Percentiles rank a stretch among this genome's conserved stretches.
Evolutionary conservation across 257 asterid genomes (phyloP).

Genomic region (Marsdenia floribunda): DNA sequence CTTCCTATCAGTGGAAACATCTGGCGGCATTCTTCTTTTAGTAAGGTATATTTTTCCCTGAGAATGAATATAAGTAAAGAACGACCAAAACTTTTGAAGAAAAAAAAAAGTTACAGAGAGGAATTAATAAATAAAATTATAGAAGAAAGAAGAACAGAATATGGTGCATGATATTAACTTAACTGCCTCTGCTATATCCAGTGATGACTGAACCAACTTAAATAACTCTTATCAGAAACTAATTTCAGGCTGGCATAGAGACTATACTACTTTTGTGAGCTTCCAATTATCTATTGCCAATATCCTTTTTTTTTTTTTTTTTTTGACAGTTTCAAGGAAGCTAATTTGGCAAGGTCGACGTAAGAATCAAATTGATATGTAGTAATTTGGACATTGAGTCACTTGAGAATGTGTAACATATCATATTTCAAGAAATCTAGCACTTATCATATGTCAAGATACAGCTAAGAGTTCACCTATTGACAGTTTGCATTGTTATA

Average conservation of each 20-base stretch:
- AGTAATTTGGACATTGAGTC: not conserved
- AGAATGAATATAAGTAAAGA: constrained; percentile 22
- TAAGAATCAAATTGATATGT: not conserved
- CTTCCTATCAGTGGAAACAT: constrained; percentile 93
- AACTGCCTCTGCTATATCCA: not conserved
- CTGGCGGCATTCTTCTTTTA: constrained; percentile 74
- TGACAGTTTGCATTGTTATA: too few species aligned
- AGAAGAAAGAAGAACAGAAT: not conserved
- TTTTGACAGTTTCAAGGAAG: too few species aligned
- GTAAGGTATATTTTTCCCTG: constrained; percentile 65
- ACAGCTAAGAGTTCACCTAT: not conserved
- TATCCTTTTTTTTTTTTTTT: not conserved
- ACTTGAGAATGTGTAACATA: not conserved
- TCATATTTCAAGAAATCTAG: not conserved
- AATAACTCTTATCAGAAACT: constrained; percentile 7
- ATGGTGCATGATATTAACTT: not conserved
- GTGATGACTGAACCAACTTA: not conserved
- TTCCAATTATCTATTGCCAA: constrained; percentile 1
- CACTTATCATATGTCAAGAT: not conserved
- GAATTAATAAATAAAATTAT: not conserved
- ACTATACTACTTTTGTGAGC: not conserved
- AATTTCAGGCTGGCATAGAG: not conserved
- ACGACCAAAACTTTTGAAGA: not conserved
- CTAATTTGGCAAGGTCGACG: not conserved
- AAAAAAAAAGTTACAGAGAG: not conserved